Base-by-base conservation (phyloP, 495 filamentous ascomycete species). In the Penicillium alfredii region DNA sequence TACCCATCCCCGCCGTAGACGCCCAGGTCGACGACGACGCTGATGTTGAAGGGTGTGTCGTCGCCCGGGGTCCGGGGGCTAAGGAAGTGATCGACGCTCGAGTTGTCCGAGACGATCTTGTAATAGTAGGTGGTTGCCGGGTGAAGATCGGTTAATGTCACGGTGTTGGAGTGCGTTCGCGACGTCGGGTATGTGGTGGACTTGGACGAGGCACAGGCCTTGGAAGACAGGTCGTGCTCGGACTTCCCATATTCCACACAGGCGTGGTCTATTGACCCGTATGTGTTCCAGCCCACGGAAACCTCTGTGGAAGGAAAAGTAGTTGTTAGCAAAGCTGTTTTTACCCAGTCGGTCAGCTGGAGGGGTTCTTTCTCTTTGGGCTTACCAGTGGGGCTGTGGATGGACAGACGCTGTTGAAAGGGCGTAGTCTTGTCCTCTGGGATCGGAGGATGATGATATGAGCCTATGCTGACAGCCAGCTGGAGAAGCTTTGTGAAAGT, bases 251-350 rank as follows among this genome's bases (percentile, higher is more conserved):
- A 76, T n/a, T 47, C 25, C 0, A 77, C 72, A 12, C 64, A 69
- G 27, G 60, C 60, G 6, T 55, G 43, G 18, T 45, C 37, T 17
- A 72, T 44, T 20, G 63, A 20, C 6, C 48, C 33, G 27, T 64
- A 70, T 4, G 73, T 77, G 44, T 77, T 76, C 73, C 73, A 77
- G 14, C 66, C 75, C 25, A 80, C 53, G 4, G 72, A 71, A 8
- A 80, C 61, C 9, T 71, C 74, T 80, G 38, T 6, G 20, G 3
- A 9, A 23, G 6, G 22, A 2, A 20, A 4, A 28, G 20, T 8
- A 37, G 1, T 18, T 2, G 20, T 7, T 28, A 5, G 12, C 2
- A n/a, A 38, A 18, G 10, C 7, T 16, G 13, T 5, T 40, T n/a
- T 28, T 30, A 33, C 19, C 16, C 32, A 21, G 13, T 11, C 12